Evolutionary conservation across 2,329 filamentous ascomycete genomes (phyloP).

Genomic region (Aspergillus spinulosporus): DNA sequence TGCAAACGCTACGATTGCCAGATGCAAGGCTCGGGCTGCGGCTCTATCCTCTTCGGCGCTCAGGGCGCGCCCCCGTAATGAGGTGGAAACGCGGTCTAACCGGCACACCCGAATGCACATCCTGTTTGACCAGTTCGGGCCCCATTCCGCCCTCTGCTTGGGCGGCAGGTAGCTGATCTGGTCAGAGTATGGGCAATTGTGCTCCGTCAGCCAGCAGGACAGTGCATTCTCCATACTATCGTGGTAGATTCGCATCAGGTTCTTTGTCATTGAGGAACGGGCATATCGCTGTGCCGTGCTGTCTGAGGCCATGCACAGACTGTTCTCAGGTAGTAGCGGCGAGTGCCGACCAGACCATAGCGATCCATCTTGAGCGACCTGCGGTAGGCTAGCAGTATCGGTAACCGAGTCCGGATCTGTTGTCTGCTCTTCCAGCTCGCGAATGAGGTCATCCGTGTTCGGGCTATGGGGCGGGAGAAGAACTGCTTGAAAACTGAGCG

Average conservation of each 20-base stretch:
- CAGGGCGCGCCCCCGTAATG: not conserved
- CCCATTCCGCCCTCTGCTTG: constrained; percentile 3
- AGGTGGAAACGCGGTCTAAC: constrained; percentile 5
- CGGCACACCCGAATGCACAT: constrained; percentile 6
- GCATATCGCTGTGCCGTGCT: not conserved
- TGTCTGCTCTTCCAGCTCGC: not conserved
- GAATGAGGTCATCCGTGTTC: not conserved
- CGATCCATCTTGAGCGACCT: not conserved
- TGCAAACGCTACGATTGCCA: constrained; percentile 6
- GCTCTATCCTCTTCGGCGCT: constrained; percentile 3
- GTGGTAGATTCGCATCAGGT: constrained; percentile 10
- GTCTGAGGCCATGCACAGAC: not conserved
- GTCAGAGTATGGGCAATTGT: constrained; percentile 9
- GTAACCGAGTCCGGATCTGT: not conserved
- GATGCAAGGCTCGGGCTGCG: not conserved
- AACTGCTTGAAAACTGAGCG: not conserved
- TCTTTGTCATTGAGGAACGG: not conserved
- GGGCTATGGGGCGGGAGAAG: not conserved
- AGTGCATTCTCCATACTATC: constrained; percentile 12
- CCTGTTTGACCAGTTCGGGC: constrained; percentile 7
- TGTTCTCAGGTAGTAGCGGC: not conserved
- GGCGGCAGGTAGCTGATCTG: not conserved
- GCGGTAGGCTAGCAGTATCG: not conserved
- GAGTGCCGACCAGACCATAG: not conserved
- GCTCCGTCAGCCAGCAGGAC: constrained; percentile 11